Percentiles rank a stretch among this genome's conserved stretches.
Conservation (phyloP, 768 basidiomycete genomes). For the Piloderma croceum region DNA sequence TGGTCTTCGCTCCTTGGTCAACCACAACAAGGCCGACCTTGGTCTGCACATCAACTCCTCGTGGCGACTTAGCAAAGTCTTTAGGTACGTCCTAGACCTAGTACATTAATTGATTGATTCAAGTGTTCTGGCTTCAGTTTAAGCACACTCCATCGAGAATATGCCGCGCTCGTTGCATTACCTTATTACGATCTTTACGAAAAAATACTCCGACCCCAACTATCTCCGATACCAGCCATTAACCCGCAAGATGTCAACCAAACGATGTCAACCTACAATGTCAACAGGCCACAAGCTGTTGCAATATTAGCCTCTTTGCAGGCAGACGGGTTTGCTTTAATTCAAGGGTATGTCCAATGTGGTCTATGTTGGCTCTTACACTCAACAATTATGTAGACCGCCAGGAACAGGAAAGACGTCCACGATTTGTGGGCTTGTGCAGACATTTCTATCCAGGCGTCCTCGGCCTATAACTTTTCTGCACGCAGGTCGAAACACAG, state of each 20-base stretch:
- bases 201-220: constrained; percentile 64
- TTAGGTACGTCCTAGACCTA: constrained; percentile 52
- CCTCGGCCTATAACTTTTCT: constrained; percentile 42
- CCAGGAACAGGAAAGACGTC: constrained; percentile 99
- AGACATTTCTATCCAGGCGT: constrained; percentile 68
- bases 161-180: constrained; percentile 75
- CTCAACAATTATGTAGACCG: constrained; percentile 47
- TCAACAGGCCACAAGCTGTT: constrained; percentile 92
- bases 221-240: constrained; percentile 41
- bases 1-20: constrained; percentile 51
- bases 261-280: constrained; percentile 62
- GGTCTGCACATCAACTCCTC: constrained; percentile 58
- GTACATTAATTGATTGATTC: constrained; percentile 6
- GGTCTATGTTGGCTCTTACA: background rate
- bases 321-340: constrained; percentile 76
- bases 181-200: constrained; percentile 75
- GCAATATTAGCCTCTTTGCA: constrained; percentile 77
- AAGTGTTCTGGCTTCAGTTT: constrained; percentile 50
- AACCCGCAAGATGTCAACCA: constrained; percentile 49
- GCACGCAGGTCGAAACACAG: constrained; percentile 38
- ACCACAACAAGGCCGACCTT: constrained; percentile 40
- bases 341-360: constrained; percentile 73
- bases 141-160: constrained; percentile 89
- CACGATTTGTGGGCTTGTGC: constrained; percentile 92
- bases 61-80: constrained; percentile 76